A percentile compares a stretch with the other conserved stretches of the same genome.
Evolutionary conservation across 164 flowering plant genomes (phyloP).

Genomic region (Akebia trifoliata): DNA sequence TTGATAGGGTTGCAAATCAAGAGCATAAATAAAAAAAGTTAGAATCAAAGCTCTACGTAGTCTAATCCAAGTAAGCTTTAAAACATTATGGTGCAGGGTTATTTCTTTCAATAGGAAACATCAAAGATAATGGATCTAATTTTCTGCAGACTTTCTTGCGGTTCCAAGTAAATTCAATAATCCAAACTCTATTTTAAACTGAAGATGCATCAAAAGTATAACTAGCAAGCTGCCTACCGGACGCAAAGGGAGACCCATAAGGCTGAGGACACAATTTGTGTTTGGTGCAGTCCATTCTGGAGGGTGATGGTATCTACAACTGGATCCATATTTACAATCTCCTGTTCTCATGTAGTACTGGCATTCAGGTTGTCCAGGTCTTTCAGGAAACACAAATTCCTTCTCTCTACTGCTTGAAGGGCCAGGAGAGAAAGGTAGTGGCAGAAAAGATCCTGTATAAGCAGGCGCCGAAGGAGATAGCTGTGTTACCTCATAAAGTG

Average conservation of each 20-base stretch:
- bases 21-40: background rate
- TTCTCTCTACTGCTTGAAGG: slow-evolving; percentile 54
- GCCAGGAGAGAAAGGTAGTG: slow-evolving; percentile 37
- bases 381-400: slow-evolving; percentile 71
- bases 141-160: background rate
- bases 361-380: slow-evolving; percentile 93
- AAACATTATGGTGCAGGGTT: background rate
- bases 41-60: background rate
- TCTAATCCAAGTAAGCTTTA: background rate
- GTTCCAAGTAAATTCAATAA: background rate
- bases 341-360: slow-evolving; percentile 86
- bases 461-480: slow-evolving; percentile 68
- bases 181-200: background rate
- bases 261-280: slow-evolving; percentile 44
- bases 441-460: slow-evolving; percentile 45
- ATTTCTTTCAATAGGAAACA: background rate
- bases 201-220: background rate
- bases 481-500: slow-evolving; percentile 43
- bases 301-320: slow-evolving; percentile 93
- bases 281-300: slow-evolving; percentile 42
- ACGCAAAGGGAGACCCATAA: slow-evolving; percentile 81
- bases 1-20: background rate
- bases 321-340: slow-evolving; percentile 85
- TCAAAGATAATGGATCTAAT: background rate
- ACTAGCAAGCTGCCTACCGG: slow-evolving; percentile 43